Evolutionary conservation across 768 basidiomycete genomes (phyloP).

Genomic region (Gymnopilus dilepis): DNA sequence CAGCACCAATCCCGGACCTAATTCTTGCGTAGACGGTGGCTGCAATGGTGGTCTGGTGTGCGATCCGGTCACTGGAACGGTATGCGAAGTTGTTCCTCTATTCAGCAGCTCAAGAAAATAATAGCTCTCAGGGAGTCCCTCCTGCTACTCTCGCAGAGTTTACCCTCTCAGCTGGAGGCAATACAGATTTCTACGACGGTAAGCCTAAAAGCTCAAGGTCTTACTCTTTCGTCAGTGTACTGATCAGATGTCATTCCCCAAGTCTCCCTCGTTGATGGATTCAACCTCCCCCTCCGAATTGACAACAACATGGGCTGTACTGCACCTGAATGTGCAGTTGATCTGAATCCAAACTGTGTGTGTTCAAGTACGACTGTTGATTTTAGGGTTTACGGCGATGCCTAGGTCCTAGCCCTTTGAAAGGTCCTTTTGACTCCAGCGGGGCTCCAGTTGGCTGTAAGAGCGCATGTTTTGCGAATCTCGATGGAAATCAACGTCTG

Average conservation of each 20-base stretch:
- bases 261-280: constrained; percentile 75
- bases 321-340: constrained; percentile 61
- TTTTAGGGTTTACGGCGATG: background rate
- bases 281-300: constrained; percentile 64
- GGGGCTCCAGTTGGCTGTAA: constrained; percentile 66
- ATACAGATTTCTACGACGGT: constrained; percentile 65
- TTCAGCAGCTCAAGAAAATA: too few species aligned
- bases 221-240: too few species aligned
- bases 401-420: constrained; percentile 54
- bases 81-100: too few species aligned
- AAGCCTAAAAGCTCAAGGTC: constrained; percentile 5
- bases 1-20: constrained; percentile 50
- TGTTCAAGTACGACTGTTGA: background rate
- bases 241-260: background rate
- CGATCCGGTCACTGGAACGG: constrained; percentile 52
- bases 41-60: constrained; percentile 70
- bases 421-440: constrained; percentile 55
- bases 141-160: constrained; percentile 73
- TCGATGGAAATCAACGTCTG: constrained; percentile 50
- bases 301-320: constrained; percentile 59
- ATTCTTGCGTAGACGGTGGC: constrained; percentile 63
- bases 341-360: constrained; percentile 63
- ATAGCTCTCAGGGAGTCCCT: constrained; percentile 52
- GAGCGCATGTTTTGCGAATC: constrained; percentile 55
- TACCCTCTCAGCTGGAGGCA: constrained; percentile 49